Percentiles rank a stretch among this genome's conserved stretches.
These are phyloP conservation scores for Phytopythium cucurbitacearum DNA, from an alignment of 352 stramenopile species.

Conservation along the genomic window DNA sequence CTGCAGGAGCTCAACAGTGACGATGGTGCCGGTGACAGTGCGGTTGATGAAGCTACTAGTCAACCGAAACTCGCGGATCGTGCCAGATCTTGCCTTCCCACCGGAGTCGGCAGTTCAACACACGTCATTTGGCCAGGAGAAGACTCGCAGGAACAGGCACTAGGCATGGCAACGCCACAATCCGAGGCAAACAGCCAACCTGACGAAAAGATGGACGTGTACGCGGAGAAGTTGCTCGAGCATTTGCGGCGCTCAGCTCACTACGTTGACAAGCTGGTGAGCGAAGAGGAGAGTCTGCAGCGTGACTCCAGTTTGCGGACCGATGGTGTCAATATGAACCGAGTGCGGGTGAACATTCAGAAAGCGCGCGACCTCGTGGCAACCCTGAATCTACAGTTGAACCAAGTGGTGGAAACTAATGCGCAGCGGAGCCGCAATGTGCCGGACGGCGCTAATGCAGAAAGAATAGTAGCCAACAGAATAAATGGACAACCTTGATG, in stretches of 20 bases:
- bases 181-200: constrained; percentile 18
- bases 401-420: constrained; percentile 25
- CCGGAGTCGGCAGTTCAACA: constrained; percentile 25
- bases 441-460: constrained; percentile 6
- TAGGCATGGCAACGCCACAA: not conserved
- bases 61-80: constrained; percentile 40
- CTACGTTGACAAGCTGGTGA: constrained; percentile 60
- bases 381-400: constrained; percentile 32
- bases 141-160: constrained; percentile 40
- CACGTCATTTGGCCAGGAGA: constrained; percentile 45
- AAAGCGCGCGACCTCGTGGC: constrained; percentile 33
- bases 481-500: too few species aligned
- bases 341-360: constrained; percentile 30
- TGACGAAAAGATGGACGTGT: constrained; percentile 41
- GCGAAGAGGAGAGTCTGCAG: constrained; percentile 41
- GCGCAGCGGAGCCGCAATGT: constrained; percentile 24
- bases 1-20: constrained; percentile 29
- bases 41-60: constrained; percentile 9
- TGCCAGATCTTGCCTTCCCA: constrained; percentile 51
- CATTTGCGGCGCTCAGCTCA: constrained; percentile 51
- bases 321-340: constrained; percentile 18
- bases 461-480: not conserved
- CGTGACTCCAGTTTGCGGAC: constrained; percentile 38
- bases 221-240: constrained; percentile 57
- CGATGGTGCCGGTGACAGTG: constrained; percentile 12